Evolutionary conservation across 768 basidiomycete species (phyloP), one percentile per base, ranked within the genome.

Genomic region (Hygrocybe coccinea): DNA sequence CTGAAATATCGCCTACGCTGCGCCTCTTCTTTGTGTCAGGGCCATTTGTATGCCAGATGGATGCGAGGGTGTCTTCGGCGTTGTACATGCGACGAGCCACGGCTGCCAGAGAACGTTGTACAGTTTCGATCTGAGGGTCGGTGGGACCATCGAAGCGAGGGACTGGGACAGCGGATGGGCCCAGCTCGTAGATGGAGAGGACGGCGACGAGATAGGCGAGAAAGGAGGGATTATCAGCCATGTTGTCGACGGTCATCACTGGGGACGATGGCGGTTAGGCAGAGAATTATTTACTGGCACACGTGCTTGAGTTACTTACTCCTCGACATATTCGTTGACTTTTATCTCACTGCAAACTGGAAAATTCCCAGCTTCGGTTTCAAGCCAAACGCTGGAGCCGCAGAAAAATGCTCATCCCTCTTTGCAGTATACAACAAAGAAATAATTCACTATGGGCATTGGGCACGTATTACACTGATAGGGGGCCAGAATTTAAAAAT

Each of bases 101-200:
- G 25, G 69, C 70, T 22, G 67, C 65, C 55, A 83, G 71, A 14
- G 78, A 79, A 49, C 77, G 73, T 29, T 79, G 63, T 58, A 83
- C 80, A 56, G 73, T 66, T 51, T 82, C 78, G 11, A 77, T 83
- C 60, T 79, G 76, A 77, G 78, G 78, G 65, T 81, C 76, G 38
- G 67, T 44, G 5, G 78, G 79, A 2, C 83, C 83, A 56, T 58
- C 44, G 66, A 81, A 82, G 43, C 72, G 70, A 49, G 81, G 80
- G 50, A 72, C 60, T 17, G 80, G 77, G 34, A 73, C 70, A 11
- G 75, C 69, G 58, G 70, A 67, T 15, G 74, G 74, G 56, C 77
- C 75, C 44, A 78, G 71, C 56, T 84, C 80, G 65, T 80, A 81
- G 5, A 79, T 67, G 17, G 83, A 81, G 37, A 84, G 72, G 5